Evolutionary conservation across 1,284 basidiomycete species (phyloP), one percentile per base, ranked within the genome.

Genomic region (Apiotrichum domesticum): DNA sequence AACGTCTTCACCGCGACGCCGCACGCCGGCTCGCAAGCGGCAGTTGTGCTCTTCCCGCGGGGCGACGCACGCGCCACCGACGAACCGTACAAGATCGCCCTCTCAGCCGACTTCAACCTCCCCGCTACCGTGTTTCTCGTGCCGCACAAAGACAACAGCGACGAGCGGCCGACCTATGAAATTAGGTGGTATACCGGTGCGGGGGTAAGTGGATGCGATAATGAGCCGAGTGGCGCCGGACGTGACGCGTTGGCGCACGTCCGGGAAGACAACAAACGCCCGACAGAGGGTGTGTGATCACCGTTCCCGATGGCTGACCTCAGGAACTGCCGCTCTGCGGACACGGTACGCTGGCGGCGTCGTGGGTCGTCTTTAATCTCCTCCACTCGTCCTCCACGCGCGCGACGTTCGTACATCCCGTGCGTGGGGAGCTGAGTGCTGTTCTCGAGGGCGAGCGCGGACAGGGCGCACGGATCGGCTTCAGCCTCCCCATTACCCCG

Each of bases 401-500:
- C 4, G 51, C 70, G 41, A 41, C 49, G 6, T 70, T 72, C 55
- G n/a, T 61, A 40, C 70, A 66, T 13, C 58, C 59, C 35, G 67
- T 50, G 51, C 53, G 64, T 10, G 71, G 70, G 9, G 49, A 43
- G 9, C 65, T 73, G 15, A 42, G 46, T 11, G 69, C 69, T 5
- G 52, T 45, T 29, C 59, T 54, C 6, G 58, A 59, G 48, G 54
- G 55, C 37, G 46, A 54, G 46, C 46, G 60, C 11, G 48, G 55
- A 11, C 56, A 58, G 46, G 56, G 60, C n/a, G 35, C 51, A 9
- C 34, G 32, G 14, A 68, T 81, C 78, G 56, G 88, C 81, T 79
- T 97, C 90, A 47, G 97, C 92, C 78, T 97, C 90, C 44, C 77
- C 60, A 68, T 80, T 76, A 58, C 40, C 13, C n/a, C 53, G 10